A percentile compares a stretch with the other conserved stretches of the same genome.
Conservation (phyloP, 768 basidiomycete species). For the Hericium rajendrae region DNA sequence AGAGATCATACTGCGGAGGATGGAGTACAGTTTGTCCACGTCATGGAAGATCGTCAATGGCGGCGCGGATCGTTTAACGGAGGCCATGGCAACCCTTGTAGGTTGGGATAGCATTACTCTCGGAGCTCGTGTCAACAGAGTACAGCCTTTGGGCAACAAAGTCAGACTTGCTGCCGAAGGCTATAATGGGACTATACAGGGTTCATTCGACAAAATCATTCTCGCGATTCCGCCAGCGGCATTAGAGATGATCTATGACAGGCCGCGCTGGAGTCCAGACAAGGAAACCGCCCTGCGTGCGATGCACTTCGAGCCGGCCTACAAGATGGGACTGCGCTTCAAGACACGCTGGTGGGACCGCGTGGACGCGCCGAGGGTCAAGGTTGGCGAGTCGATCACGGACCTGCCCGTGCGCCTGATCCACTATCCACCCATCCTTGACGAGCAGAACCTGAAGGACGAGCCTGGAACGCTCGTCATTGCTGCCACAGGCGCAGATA, state of each 20-base stretch:
- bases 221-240: conserved; percentile 18
- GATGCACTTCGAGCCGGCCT: conserved; percentile 10
- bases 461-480: conserved; percentile 20
- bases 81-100: conserved; percentile 13
- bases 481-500: conserved; percentile 20
- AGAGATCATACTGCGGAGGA: conserved; percentile 17
- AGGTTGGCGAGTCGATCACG: background rate
- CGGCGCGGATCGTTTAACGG: conserved; percentile 17
- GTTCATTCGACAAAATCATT: conserved; percentile 14
- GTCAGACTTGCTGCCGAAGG: conserved; percentile 5
- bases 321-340: conserved; percentile 7
- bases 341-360: conserved; percentile 3
- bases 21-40: conserved; percentile 14
- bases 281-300: conserved; percentile 17
- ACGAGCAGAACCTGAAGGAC: conserved; percentile 13
- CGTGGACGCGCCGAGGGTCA: background rate
- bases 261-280: conserved; percentile 12
- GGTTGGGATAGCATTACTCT: conserved; percentile 15
- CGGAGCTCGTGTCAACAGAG: conserved; percentile 10
- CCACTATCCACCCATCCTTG: conserved; percentile 14
- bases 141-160: conserved; percentile 7
- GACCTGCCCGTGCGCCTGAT: conserved; percentile 14
- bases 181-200: background rate
- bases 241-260: conserved; percentile 15
- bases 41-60: conserved; percentile 14